Conservation (phyloP, 495 filamentous ascomycete species). For the Chaetomium fimeti region DNA sequence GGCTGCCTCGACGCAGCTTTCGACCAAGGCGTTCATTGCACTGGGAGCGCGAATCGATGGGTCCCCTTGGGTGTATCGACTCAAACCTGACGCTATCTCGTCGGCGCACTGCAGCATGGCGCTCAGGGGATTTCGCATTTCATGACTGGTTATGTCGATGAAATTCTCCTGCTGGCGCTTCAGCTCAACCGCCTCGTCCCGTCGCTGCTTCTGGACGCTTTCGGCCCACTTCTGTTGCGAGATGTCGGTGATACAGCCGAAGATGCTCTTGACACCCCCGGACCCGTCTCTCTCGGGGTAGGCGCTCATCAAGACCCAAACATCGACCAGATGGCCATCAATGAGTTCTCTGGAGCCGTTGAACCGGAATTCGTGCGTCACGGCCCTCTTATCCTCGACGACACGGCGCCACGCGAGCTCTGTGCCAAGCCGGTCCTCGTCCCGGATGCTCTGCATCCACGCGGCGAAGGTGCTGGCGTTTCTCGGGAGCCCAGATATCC, state of each 20-base stretch:
- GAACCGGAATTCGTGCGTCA: slow-evolving; percentile 68
- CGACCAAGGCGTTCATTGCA: slow-evolving; percentile 37
- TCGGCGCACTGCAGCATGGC: slow-evolving; percentile 81
- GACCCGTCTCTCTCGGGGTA: slow-evolving; percentile 61
- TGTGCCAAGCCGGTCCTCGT: slow-evolving; percentile 58
- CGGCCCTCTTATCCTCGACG: slow-evolving; percentile 52
- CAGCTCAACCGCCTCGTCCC: slow-evolving; percentile 61
- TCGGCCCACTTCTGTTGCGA: slow-evolving; percentile 62
- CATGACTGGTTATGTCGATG: slow-evolving; percentile 85
- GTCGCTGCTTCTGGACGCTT: slow-evolving; percentile 59
- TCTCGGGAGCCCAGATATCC: slow-evolving; percentile 59
- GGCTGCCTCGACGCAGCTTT: slow-evolving; percentile 67
- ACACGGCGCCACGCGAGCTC: slow-evolving; percentile 57
- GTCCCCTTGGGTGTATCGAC: slow-evolving; percentile 38
- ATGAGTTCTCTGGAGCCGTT: slow-evolving; percentile 59
- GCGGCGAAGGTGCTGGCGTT: slow-evolving; percentile 47
- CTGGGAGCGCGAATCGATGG: slow-evolving; percentile 17
- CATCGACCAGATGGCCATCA: slow-evolving; percentile 58
- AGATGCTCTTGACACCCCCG: slow-evolving; percentile 64
- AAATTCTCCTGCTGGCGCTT: slow-evolving; percentile 77
- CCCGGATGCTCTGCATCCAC: slow-evolving; percentile 66
- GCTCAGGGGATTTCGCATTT: slow-evolving; percentile 80
- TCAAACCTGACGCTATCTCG: slow-evolving; percentile 62
- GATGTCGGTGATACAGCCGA: slow-evolving; percentile 61
- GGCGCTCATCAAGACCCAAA: slow-evolving; percentile 69